Evolutionary conservation across 75 land plant species (phyloP).

Genomic region (Pinus taeda): DNA sequence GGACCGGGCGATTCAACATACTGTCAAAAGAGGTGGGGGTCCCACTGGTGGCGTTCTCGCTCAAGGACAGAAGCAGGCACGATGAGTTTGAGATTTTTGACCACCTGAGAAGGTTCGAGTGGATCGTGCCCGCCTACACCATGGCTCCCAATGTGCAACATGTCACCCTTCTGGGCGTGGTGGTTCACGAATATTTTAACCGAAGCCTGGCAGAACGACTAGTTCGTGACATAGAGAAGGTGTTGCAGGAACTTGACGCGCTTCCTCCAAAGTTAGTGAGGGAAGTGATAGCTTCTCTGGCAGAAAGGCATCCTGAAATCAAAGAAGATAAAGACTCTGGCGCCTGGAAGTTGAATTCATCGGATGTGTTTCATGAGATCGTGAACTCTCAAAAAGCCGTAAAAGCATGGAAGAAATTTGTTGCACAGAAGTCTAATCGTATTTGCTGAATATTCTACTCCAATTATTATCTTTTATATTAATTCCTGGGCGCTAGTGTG

Average conservation of each 20-base stretch:
- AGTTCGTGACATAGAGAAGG: conserved; percentile 34
- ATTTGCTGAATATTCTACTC: no score
- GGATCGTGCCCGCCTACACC: conserved; percentile 65
- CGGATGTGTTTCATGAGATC: no score
- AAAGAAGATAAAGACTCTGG: no score
- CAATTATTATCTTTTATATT: no score
- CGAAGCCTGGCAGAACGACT: conserved; percentile 34
- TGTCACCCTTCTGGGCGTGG: conserved; percentile 47
- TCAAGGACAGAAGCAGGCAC: conserved; percentile 24
- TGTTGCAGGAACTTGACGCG: conserved; percentile 27
- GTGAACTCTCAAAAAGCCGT: no score
- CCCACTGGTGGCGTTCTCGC: conserved; percentile 52
- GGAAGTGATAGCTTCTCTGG: not conserved
- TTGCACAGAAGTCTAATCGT: no score
- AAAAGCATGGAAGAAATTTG: no score
- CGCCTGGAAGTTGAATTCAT: no score
- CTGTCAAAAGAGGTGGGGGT: conserved; percentile 52
- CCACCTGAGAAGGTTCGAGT: conserved; percentile 39
- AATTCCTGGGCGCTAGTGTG: no score
- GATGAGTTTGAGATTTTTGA: conserved; percentile 49
- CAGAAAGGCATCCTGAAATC: not conserved
- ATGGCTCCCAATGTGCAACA: conserved; percentile 55
- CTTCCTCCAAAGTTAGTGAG: conserved; percentile 5
- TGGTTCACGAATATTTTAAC: conserved; percentile 58
- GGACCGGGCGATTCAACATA: conserved; percentile 38